A percentile compares a stretch with the other conserved stretches of the same genome.
phyloP scores from a whole-genome alignment of 257 asterid species.

The Avicennia marina region DNA sequence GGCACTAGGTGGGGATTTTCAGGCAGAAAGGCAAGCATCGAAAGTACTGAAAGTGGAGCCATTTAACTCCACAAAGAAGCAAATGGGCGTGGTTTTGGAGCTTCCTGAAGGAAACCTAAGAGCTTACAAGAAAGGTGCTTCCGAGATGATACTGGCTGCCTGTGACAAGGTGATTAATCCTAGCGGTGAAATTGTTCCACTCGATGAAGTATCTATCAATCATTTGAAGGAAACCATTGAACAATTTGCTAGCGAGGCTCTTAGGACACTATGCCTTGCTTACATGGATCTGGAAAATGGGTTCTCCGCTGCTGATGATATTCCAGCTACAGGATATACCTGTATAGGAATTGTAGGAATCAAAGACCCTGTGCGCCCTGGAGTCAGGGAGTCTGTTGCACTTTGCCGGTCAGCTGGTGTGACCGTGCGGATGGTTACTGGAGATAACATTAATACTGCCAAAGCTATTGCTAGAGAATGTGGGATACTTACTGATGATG shows the following conservation, averaged over 20 bases:
- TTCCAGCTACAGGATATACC: slow-evolving; percentile 65
- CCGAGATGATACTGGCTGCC: slow-evolving; percentile 74
- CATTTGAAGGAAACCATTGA: slow-evolving; percentile 47
- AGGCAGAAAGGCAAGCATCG: slow-evolving; percentile 37
- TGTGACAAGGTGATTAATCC: slow-evolving; percentile 63
- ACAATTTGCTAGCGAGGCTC: slow-evolving; percentile 73
- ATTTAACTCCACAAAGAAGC: slow-evolving; percentile 78
- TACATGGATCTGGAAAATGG: slow-evolving; percentile 64
- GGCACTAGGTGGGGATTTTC: slow-evolving; percentile 67
- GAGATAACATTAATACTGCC: slow-evolving; percentile 90
- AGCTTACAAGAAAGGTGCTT: slow-evolving; percentile 87
- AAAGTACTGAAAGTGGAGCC: slow-evolving; percentile 79
- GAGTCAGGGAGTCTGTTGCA: slow-evolving; percentile 84
- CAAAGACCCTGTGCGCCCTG: slow-evolving; percentile 93
- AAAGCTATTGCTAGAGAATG: slow-evolving; percentile 94
- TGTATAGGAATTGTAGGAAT: slow-evolving; percentile 81
- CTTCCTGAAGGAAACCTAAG: slow-evolving; percentile 60
- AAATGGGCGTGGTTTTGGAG: slow-evolving; percentile 78
- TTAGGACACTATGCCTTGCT: slow-evolving; percentile 82
- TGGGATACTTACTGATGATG: slow-evolving; percentile 90
- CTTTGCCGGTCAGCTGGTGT: slow-evolving; percentile 91
- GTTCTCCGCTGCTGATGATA: slow-evolving; percentile 46
- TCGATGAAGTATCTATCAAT: slow-evolving; percentile 40
- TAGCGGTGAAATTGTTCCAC: slow-evolving; percentile 53
- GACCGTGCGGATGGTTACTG: slow-evolving; percentile 90